phyloP scores from a whole-genome alignment of 441 rosid genomes.

The Jatropha podagrica region DNA sequence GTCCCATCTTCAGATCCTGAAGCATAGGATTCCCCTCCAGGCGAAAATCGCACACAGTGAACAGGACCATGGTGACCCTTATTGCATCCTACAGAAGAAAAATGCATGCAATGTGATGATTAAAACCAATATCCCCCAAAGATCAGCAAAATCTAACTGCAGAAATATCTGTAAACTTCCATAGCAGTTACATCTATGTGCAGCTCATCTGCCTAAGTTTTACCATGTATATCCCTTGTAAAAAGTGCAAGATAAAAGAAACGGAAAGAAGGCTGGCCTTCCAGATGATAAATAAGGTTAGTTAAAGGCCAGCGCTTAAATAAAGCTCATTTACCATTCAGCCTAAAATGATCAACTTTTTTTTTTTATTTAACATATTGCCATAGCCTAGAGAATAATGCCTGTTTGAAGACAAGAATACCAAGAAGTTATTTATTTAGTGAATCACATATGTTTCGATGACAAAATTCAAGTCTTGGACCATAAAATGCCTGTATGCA shows the following conservation, averaged over 20 bases:
- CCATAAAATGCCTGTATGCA: neutral
- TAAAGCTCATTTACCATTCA: neutral
- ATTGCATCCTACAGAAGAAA: constrained; percentile 66
- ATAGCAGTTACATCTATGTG: neutral
- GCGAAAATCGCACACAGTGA: constrained; percentile 87
- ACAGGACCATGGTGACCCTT: constrained; percentile 99
- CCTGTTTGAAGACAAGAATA: neutral
- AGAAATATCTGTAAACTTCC: neutral
- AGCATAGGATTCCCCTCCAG: constrained; percentile 94
- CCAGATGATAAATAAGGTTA: neutral
- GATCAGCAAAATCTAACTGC: neutral
- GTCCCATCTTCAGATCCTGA: constrained; percentile 99
- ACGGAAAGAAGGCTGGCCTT: neutral
- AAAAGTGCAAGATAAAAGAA: neutral
- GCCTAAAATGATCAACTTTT: neutral
- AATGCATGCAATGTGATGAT: neutral
- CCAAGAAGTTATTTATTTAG: neutral
- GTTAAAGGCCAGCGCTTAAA: neutral
- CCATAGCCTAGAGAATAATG: neutral
- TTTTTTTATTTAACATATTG: neutral
- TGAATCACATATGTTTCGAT: neutral
- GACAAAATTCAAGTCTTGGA: neutral
- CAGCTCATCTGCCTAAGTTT: neutral
- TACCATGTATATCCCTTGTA: neutral
- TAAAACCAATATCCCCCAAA: neutral